Percentiles rank a stretch among this genome's conserved stretches.
phyloP scores from a whole-genome alignment of 371 early-diverging fungal genomes.

The Mucor lusitanicus region DNA sequence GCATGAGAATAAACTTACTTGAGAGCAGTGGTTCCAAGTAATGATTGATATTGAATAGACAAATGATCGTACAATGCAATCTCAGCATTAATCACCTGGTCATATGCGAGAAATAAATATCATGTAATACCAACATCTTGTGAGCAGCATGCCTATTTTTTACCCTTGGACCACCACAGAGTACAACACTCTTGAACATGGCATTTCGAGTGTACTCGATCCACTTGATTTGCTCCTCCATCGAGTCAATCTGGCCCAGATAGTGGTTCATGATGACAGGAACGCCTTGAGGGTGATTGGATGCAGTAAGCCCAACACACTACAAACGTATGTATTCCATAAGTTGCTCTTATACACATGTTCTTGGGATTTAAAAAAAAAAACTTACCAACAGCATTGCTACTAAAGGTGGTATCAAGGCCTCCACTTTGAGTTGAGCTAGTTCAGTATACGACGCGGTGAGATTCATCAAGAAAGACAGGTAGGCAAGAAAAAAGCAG shows the following conservation, averaged over 20 bases:
- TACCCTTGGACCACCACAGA: slow-evolving; percentile 8
- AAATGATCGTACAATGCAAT: slow-evolving; percentile 6
- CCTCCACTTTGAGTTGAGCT: neutral
- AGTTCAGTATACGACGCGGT: neutral
- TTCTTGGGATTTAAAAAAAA: neutral
- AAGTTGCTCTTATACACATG: neutral
- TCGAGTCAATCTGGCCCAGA: neutral
- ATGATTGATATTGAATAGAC: neutral
- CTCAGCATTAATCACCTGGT: slow-evolving; percentile 11
- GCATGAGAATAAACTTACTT: neutral
- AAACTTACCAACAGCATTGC: neutral
- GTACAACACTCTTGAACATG: slow-evolving; percentile 7
- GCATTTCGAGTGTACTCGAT: slow-evolving; percentile 9
- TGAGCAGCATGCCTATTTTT: neutral
- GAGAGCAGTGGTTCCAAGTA: neutral
- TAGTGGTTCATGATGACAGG: slow-evolving; percentile 1
- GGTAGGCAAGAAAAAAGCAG: neutral
- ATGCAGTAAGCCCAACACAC: slow-evolving; percentile 2
- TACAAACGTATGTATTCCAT: neutral
- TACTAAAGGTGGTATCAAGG: neutral
- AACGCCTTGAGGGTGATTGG: slow-evolving; percentile 1
- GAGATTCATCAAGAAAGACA: neutral
- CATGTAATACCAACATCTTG: neutral
- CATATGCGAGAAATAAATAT: neutral
- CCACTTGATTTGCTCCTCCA: neutral